Conservation (phyloP, 306 rosid species). For the Spatholobus suberectus region DNA sequence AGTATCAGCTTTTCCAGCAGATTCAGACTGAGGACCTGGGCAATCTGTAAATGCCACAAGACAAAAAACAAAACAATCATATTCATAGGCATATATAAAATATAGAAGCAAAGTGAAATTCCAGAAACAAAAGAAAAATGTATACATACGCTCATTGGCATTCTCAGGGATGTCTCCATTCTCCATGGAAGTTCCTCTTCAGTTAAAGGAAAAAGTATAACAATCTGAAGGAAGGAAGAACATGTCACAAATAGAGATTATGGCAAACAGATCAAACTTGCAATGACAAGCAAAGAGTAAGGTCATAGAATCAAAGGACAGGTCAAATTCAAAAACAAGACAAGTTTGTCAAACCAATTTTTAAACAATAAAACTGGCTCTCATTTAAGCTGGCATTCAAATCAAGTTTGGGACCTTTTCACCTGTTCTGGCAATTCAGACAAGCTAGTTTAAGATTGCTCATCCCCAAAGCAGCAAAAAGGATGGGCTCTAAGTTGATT, state of each 20-base stretch:
- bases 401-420: background rate
- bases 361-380: background rate
- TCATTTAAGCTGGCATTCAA: background rate
- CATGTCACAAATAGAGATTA: background rate
- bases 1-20: constrained; percentile 83
- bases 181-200: constrained; percentile 56
- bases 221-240: background rate
- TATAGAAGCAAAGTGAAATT: background rate
- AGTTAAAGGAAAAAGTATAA: background rate
- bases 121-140: background rate
- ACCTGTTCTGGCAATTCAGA: background rate
- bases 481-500: background rate
- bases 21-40: constrained; percentile 85
- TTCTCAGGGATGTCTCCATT: constrained; percentile 77
- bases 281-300: constrained; percentile 1
- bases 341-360: background rate
- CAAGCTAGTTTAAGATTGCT: background rate
- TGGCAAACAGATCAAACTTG: constrained; percentile 5
- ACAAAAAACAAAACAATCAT: background rate
- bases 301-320: background rate
- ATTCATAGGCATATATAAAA: background rate
- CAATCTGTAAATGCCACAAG: constrained; percentile 63
- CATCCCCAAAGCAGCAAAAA: background rate
- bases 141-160: constrained; percentile 83
- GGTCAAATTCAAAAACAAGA: background rate